phyloP scores from a whole-genome alignment of 2,329 filamentous ascomycete species.

The Cercospora berteroae region DNA sequence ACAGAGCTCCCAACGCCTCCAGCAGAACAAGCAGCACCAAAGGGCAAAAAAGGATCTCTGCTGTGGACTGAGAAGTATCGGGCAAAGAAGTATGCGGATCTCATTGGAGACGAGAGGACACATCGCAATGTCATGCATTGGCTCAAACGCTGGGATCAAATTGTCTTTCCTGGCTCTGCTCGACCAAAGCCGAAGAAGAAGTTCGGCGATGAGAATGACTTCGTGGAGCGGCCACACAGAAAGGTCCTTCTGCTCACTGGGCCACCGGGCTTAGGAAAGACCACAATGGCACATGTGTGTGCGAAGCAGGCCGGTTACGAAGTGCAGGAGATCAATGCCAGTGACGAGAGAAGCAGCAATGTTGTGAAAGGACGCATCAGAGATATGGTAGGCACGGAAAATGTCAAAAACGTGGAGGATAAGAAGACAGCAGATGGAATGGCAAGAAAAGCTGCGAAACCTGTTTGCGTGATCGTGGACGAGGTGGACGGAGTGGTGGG shows the following conservation, averaged over 20 bases:
- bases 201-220: slow-evolving; percentile 42
- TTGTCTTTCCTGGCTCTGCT: slow-evolving; percentile 79
- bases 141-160: slow-evolving; percentile 89
- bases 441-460: slow-evolving; percentile 71
- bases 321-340: slow-evolving; percentile 95
- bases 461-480: slow-evolving; percentile 90
- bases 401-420: slow-evolving; percentile 70
- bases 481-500: slow-evolving; percentile 93
- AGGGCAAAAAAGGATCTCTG: slow-evolving; percentile 47
- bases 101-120: slow-evolving; percentile 91
- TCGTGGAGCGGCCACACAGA: slow-evolving; percentile 68
- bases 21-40: slow-evolving; percentile 38
- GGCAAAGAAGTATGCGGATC: slow-evolving; percentile 83
- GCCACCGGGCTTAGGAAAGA: slow-evolving; percentile 91
- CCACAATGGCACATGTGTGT: slow-evolving; percentile 92
- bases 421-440: slow-evolving; percentile 52
- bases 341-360: slow-evolving; percentile 84
- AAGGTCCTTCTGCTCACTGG: slow-evolving; percentile 91
- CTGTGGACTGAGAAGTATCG: slow-evolving; percentile 99
- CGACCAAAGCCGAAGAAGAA: slow-evolving; percentile 56
- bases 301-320: slow-evolving; percentile 94
- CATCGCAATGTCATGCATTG: slow-evolving; percentile 87
- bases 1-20: slow-evolving; percentile 34
- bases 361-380: slow-evolving; percentile 89
- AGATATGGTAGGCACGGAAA: slow-evolving; percentile 91